Evolutionary conservation across 1,284 basidiomycete species (phyloP).

Genomic region (Boletellus deceptivus): DNA sequence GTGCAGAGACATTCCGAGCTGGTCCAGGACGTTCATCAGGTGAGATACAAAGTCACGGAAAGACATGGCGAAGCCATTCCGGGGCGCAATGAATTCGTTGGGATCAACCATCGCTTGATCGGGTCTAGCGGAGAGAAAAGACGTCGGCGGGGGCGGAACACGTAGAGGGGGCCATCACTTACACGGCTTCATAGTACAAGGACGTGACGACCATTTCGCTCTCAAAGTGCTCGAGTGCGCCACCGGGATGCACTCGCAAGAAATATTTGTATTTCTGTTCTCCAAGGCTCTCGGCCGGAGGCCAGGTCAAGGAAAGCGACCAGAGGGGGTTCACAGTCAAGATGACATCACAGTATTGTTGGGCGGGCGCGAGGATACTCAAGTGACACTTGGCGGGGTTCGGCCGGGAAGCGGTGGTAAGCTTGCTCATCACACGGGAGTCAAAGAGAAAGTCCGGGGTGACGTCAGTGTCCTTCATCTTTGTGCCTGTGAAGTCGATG

Average conservation of each 20-base stretch:
- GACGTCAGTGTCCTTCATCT: constrained; percentile 57
- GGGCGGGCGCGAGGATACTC: constrained; percentile 62
- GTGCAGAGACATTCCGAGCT: constrained; percentile 74
- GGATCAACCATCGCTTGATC: constrained; percentile 72
- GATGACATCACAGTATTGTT: constrained; percentile 75
- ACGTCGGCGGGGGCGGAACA: constrained; percentile 7
- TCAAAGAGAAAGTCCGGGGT: constrained; percentile 70
- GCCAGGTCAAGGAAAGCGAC: constrained; percentile 73
- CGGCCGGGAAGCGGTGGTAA: constrained; percentile 68
- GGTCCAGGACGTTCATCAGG: constrained; percentile 71
- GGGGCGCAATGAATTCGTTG: constrained; percentile 68
- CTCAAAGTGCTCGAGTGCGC: constrained; percentile 78
- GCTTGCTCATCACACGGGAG: constrained; percentile 67
- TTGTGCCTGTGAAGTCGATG: constrained; percentile 78
- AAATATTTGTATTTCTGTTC: constrained; percentile 78
- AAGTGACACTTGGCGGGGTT: constrained; percentile 71
- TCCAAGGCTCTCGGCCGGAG: constrained; percentile 61
- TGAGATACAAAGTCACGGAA: constrained; percentile 76
- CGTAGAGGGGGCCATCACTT: constrained; percentile 28
- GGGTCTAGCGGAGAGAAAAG: constrained; percentile 45
- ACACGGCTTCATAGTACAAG: constrained; percentile 77
- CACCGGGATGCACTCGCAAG: constrained; percentile 73
- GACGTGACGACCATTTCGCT: constrained; percentile 72
- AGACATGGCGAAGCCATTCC: constrained; percentile 79
- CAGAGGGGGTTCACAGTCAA: constrained; percentile 66